Base-by-base conservation (phyloP, 2,329 filamentous ascomycete genomes). In the Aspergillus sp. region DNA sequence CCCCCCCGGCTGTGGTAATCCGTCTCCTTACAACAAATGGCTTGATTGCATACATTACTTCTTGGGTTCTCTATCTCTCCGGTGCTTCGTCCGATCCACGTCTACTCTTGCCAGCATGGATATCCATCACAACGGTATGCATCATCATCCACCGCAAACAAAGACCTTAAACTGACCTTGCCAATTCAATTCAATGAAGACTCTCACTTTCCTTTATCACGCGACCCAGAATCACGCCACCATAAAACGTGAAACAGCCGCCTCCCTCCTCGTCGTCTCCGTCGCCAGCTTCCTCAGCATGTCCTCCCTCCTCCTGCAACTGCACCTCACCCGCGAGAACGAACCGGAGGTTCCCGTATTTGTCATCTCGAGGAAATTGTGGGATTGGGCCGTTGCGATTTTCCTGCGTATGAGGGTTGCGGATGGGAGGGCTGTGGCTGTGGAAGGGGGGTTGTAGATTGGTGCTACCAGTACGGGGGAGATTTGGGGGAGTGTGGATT, bases 211-310 rank as follows among this genome's bases (percentile, higher is more conserved):
- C 45, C 76, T 84, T 55, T 89, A 90, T 67, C 85, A 89, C 63
- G 74, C 85, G 50, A 87, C 83, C 9, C 83, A 89, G 65, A 82
- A 85, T 56, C 85, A 85, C 60, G 85, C 88, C 62, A 87, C 82
- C 59, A 89, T 89, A 57, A 81, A 83, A 59, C 87, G 86, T 60
- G 85, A 88, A 69, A 89, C 85, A 1, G 81, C 82, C 41, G 84
- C 84, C 7, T 86, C 84, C n/a, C 77, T 89, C 52, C 81, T 82
- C 55, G 82, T 88, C 53, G 86, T 89, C 61, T 87, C 83, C 44
- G 80, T 86, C 52, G 82, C 84, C 34, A 86, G 82, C 67, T 88
- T 86, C 68, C 76, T 87, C 57, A 87, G 80, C 68, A 86, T 89
- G 81, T 77, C 81, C 45, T 77, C 78, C 7, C 68, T 89, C 43